Evolutionary conservation across 2,329 filamentous ascomycete genomes (phyloP).

Genomic region (Emydomyces testavorans): DNA sequence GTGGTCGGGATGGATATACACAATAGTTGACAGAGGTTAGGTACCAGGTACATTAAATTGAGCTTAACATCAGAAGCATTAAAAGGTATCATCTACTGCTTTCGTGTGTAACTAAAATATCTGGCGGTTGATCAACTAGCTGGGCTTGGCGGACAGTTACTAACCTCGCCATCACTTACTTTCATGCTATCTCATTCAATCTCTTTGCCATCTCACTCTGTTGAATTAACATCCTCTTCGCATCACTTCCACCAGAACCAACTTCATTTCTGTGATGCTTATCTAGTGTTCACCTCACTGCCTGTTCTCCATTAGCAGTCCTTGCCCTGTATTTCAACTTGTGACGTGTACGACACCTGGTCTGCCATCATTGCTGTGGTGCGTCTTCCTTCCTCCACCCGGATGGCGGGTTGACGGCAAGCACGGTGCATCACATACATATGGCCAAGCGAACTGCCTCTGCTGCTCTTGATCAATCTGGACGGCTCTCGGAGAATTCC

Average conservation of each 20-base stretch:
- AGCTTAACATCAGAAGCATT: too few relatives aligned
- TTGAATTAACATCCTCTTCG: background rate
- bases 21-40: too few relatives aligned
- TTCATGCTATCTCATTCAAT: constrained; percentile 4
- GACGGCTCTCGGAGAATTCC: constrained; percentile 25
- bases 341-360: constrained; percentile 9
- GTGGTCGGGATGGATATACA: too few relatives aligned
- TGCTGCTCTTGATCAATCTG: constrained; percentile 30
- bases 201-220: background rate
- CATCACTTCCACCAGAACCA: background rate
- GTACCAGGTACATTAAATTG: too few relatives aligned
- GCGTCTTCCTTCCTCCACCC: constrained; percentile 18
- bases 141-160: background rate
- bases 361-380: constrained; percentile 12
- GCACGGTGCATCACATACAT: constrained; percentile 27
- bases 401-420: constrained; percentile 35
- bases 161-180: background rate
- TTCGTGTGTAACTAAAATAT: background rate
- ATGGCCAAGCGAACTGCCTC: constrained; percentile 39
- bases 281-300: background rate
- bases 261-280: background rate
- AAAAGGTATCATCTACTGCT: too few relatives aligned
- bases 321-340: background rate
- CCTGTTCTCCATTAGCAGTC: background rate
- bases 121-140: too few relatives aligned